A percentile compares a stretch with the other conserved stretches of the same genome.
Evolutionary conservation across 805 yeast genomes (phyloP).

Genomic region (Priceomyces fermenticarens): DNA sequence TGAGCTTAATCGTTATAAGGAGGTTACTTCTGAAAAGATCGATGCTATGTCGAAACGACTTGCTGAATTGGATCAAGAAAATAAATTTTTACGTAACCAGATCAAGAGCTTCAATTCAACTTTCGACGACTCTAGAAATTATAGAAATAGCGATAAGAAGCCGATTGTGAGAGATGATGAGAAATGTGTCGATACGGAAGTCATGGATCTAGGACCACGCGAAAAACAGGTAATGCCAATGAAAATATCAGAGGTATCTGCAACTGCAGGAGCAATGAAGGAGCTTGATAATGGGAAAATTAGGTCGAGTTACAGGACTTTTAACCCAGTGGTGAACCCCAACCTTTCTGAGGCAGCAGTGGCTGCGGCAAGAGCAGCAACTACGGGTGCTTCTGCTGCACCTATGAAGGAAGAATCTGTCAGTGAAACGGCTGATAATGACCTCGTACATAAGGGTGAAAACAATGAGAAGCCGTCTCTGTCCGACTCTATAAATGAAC

Average conservation of each 20-base stretch:
- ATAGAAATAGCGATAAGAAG: not conserved
- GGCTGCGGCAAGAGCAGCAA: not conserved
- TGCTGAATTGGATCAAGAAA: conserved; percentile 2
- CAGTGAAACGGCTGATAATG: not conserved
- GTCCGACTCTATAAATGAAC: not conserved
- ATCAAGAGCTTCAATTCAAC: not conserved
- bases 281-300: not conserved
- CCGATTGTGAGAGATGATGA: not conserved
- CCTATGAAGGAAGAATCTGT: conserved; percentile 4
- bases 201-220: too few species aligned
- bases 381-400: not conserved
- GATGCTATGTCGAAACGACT: conserved; percentile 4
- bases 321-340: not conserved
- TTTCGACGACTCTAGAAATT: too few species aligned
- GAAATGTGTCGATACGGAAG: not conserved
- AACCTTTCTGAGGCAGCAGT: not conserved
- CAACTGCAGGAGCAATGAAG: not conserved
- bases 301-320: not conserved
- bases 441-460: not conserved
- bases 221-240: not conserved
- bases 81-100: not conserved
- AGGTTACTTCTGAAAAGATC: not conserved
- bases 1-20: conserved; percentile 8
- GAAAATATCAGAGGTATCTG: not conserved
- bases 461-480: not conserved